These are phyloP conservation scores for Phytophthora palmivora DNA, from an alignment of 352 stramenopile genomes.

Conservation along the genomic window DNA sequence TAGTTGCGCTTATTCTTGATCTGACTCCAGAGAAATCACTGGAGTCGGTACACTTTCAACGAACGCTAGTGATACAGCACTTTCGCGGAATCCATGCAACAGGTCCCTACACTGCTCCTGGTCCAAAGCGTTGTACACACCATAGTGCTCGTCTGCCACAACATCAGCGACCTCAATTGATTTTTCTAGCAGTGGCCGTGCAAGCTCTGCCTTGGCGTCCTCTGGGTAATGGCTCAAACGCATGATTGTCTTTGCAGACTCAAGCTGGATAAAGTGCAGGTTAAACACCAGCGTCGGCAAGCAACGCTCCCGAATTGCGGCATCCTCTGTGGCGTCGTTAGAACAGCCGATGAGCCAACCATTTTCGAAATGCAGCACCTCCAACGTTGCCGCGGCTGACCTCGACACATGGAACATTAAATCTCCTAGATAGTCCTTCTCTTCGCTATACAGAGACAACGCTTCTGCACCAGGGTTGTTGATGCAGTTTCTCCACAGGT, in stretches of 20 bases:
- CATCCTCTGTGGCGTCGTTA: conserved; percentile 52
- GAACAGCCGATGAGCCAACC: conserved; percentile 74
- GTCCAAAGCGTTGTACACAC: conserved; percentile 64
- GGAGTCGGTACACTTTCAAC: conserved; percentile 45
- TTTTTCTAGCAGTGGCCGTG: conserved; percentile 69
- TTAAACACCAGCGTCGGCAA: conserved; percentile 76
- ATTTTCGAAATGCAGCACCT: conserved; percentile 82
- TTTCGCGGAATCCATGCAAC: conserved; percentile 73
- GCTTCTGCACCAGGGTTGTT: conserved; percentile 30
- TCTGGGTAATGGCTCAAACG: conserved; percentile 73
- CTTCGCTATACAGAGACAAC: conserved; percentile 67
- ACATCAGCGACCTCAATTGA: conserved; percentile 80
- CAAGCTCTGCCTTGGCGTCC: conserved; percentile 61
- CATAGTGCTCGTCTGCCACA: conserved; percentile 82
- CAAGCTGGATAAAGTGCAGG: conserved; percentile 79
- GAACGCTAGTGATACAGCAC: conserved; percentile 65
- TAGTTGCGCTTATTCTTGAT: conserved; percentile 36
- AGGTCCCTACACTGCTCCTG: conserved; percentile 73
- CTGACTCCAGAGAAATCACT: conserved; percentile 20
- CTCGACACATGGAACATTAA: conserved; percentile 81
- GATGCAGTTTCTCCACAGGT: conserved; percentile 75
- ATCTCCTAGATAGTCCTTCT: conserved; percentile 78
- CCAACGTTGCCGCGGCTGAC: conserved; percentile 56
- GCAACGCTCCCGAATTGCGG: conserved; percentile 55
- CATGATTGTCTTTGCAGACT: conserved; percentile 77